phyloP scores from a whole-genome alignment of 257 asterid species.

The Lycium barbarum region DNA sequence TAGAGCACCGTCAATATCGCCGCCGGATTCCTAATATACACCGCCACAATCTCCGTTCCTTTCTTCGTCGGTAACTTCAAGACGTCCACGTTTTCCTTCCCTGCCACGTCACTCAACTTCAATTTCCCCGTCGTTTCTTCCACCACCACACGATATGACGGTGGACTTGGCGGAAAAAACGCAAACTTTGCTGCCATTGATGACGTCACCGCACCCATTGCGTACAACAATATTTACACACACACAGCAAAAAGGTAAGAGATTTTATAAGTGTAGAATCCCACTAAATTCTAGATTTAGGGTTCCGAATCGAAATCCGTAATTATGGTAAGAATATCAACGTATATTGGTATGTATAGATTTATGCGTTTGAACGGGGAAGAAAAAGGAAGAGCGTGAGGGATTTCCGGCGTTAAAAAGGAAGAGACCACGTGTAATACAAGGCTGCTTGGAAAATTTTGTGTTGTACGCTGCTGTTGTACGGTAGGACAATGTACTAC shows the following conservation, averaged over 20 bases:
- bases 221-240: not conserved
- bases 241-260: not conserved
- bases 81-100: slow-evolving; percentile 79
- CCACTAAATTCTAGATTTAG: slow-evolving; percentile 9
- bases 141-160: slow-evolving; percentile 71
- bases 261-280: not conserved
- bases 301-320: slow-evolving; percentile 13
- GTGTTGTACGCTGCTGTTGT: slow-evolving; percentile 16
- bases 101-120: slow-evolving; percentile 83
- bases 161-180: slow-evolving; percentile 91
- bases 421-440: slow-evolving; percentile 61
- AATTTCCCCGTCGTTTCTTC: slow-evolving; percentile 66
- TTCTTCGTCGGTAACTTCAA: slow-evolving; percentile 79
- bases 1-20: slow-evolving; percentile 81
- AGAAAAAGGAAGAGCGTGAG: slow-evolving; percentile 40
- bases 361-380: slow-evolving; percentile 42
- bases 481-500: slow-evolving; percentile 20
- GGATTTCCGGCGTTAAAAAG: slow-evolving; percentile 64
- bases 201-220: slow-evolving; percentile 93
- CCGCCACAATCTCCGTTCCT: slow-evolving; percentile 78
- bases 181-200: slow-evolving; percentile 96
- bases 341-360: not conserved
- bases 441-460: not conserved
- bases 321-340: not conserved
- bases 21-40: slow-evolving; percentile 76